Conservation (phyloP, 441 rosid species). For the Rhodomyrtus psidioides region DNA sequence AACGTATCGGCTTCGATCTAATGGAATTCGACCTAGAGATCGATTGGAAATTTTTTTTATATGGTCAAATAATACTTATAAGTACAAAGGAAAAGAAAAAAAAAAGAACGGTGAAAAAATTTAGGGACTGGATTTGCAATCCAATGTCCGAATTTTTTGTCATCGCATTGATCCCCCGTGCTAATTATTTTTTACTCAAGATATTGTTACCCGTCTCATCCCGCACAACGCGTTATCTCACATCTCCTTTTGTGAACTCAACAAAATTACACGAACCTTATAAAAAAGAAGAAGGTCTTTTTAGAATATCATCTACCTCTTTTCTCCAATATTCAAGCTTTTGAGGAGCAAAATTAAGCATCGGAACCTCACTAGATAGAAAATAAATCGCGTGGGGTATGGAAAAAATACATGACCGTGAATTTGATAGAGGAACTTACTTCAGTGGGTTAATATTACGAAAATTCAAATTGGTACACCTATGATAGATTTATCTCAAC, state of each 20-base stretch:
- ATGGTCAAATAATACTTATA: neutral
- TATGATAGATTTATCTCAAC: too few species aligned
- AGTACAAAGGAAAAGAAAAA: neutral
- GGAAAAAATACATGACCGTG: neutral
- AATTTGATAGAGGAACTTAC: neutral
- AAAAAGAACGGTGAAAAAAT: neutral
- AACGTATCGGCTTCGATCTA: neutral
- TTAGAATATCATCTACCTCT: neutral
- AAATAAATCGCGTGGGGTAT: neutral
- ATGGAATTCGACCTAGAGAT: neutral
- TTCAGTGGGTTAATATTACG: neutral
- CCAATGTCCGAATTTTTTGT: neutral
- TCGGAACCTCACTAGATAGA: neutral
- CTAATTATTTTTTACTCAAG: neutral
- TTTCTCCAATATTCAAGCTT: neutral
- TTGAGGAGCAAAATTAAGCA: neutral
- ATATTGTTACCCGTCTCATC: neutral
- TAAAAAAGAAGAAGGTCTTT: too few species aligned
- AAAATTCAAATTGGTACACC: too few species aligned
- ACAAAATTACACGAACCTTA: too few species aligned
- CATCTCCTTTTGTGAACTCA: too few species aligned
- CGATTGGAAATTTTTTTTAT: neutral
- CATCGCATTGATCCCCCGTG: too few species aligned
- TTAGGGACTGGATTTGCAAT: neutral
- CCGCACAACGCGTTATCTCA: accelerated